Conservation (phyloP, 2,329 filamentous ascomycete genomes). For the Proliferodiscus dingleyae region DNA sequence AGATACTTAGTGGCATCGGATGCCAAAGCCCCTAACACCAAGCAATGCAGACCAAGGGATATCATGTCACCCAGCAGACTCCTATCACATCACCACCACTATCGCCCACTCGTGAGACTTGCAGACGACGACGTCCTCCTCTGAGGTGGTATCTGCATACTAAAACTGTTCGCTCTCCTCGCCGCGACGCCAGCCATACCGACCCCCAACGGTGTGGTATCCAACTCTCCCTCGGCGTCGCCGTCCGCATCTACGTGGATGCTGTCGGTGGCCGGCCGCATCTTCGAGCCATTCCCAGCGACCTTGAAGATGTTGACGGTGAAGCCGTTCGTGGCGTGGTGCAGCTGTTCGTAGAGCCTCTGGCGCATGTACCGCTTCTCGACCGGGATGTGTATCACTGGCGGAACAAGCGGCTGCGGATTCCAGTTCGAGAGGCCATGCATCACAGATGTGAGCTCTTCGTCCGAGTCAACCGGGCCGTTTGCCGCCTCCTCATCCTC, state of each 20-base stretch:
- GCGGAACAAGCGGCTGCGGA: slow-evolving; percentile 71
- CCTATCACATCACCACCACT: too few species aligned
- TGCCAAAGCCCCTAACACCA: too few species aligned
- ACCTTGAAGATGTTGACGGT: slow-evolving; percentile 60
- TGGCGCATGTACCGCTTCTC: slow-evolving; percentile 59
- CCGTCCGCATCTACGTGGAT: slow-evolving; percentile 42
- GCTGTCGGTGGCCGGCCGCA: slow-evolving; percentile 45
- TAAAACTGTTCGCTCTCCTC: slow-evolving; percentile 19
- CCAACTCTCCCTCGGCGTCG: slow-evolving; percentile 55
- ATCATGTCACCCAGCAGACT: too few species aligned
- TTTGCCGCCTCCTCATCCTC: slow-evolving; percentile 78
- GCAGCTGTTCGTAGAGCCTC: slow-evolving; percentile 59
- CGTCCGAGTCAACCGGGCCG: slow-evolving; percentile 85
- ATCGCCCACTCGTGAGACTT: too few species aligned
- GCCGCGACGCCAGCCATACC: slow-evolving; percentile 14
- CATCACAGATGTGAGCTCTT: slow-evolving; percentile 90
- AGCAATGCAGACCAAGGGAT: too few species aligned
- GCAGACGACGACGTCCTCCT: slow-evolving; percentile 4
- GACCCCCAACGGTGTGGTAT: slow-evolving; percentile 32
- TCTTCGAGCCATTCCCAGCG: slow-evolving; percentile 51
- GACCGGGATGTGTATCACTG: slow-evolving; percentile 57
- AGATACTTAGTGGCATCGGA: too few species aligned
- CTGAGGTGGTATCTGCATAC: slow-evolving; percentile 19
- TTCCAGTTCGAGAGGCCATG: slow-evolving; percentile 68
- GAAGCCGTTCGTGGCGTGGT: slow-evolving; percentile 61